Percentiles rank a stretch among this genome's conserved stretches.
Conservation (phyloP, 768 basidiomycete species). For the Podaxis sp. region DNA sequence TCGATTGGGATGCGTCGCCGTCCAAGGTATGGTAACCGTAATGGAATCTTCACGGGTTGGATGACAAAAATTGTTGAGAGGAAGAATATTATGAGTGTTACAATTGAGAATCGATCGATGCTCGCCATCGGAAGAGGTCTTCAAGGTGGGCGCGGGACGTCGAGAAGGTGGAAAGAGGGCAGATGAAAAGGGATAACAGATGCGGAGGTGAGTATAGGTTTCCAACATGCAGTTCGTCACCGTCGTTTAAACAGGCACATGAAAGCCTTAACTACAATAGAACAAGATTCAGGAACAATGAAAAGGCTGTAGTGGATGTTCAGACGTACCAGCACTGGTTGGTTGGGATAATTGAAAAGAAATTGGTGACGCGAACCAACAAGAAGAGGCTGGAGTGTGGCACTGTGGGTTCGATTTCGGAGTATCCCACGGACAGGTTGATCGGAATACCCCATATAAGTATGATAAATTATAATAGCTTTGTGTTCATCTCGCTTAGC, state of each 20-base stretch:
- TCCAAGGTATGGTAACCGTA: slow-evolving; percentile 27
- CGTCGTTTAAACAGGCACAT: background rate
- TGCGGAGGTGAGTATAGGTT: background rate
- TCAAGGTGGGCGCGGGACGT: slow-evolving; percentile 33
- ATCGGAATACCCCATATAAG: too few relatives aligned
- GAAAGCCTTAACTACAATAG: background rate
- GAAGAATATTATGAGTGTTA: slow-evolving; percentile 49
- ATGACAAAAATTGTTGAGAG: slow-evolving; percentile 52
- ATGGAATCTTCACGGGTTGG: slow-evolving; percentile 31
- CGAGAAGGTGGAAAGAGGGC: background rate
- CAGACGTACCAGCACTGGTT: background rate
- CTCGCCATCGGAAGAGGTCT: background rate
- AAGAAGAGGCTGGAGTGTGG: background rate
- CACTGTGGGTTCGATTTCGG: background rate
- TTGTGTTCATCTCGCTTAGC: background rate
- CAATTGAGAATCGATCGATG: slow-evolving; percentile 23
- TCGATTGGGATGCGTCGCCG: slow-evolving; percentile 33
- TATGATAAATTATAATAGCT: background rate
- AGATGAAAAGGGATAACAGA: background rate
- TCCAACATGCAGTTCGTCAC: background rate
- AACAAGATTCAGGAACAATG: background rate
- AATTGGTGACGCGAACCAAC: background rate
- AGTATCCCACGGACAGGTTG: background rate
- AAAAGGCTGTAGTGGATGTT: background rate
- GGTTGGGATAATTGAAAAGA: background rate